A percentile compares a stretch with the other conserved stretches of the same genome.
Conservation (phyloP, 345 rosid genomes). For the Citrus trifoliata region DNA sequence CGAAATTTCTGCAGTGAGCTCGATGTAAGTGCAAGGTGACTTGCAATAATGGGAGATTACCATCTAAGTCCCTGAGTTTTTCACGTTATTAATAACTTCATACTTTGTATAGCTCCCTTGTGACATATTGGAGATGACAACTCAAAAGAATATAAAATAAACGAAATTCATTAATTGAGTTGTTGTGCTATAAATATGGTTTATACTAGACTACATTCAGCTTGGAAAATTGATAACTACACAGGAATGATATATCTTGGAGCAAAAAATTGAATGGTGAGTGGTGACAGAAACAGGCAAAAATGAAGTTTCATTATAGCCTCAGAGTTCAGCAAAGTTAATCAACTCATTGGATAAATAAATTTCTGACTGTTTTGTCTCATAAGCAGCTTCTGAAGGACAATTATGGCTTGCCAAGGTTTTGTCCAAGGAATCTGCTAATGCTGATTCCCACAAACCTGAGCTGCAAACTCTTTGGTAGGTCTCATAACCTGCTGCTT, state of each 20-base stretch:
- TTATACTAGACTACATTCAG: background rate
- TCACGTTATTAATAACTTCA: too few relatives aligned
- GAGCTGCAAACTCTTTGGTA: conserved; percentile 63
- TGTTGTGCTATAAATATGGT: background rate
- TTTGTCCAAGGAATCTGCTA: conserved; percentile 64
- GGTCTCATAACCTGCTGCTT: conserved; percentile 50
- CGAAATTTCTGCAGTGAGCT: background rate
- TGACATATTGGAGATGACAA: too few relatives aligned
- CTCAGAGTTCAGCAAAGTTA: conserved; percentile 67
- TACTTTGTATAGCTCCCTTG: too few relatives aligned
- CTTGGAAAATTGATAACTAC: background rate
- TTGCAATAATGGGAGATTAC: too few relatives aligned
- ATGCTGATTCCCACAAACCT: conserved; percentile 61
- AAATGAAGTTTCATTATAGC: background rate
- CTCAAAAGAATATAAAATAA: too few relatives aligned
- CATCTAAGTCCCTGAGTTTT: too few relatives aligned
- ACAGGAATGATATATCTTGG: background rate
- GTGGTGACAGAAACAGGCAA: background rate
- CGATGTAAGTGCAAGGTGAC: background rate
- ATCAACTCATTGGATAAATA: conserved; percentile 53
- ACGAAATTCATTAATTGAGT: too few relatives aligned
- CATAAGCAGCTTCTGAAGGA: conserved; percentile 22
- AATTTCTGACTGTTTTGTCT: conserved; percentile 37
- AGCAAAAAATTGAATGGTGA: background rate
- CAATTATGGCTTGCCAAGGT: conserved; percentile 30